Evolutionary conservation across 2,329 filamentous ascomycete genomes (phyloP).

Genomic region (Penicillium aurantiogriseum): DNA sequence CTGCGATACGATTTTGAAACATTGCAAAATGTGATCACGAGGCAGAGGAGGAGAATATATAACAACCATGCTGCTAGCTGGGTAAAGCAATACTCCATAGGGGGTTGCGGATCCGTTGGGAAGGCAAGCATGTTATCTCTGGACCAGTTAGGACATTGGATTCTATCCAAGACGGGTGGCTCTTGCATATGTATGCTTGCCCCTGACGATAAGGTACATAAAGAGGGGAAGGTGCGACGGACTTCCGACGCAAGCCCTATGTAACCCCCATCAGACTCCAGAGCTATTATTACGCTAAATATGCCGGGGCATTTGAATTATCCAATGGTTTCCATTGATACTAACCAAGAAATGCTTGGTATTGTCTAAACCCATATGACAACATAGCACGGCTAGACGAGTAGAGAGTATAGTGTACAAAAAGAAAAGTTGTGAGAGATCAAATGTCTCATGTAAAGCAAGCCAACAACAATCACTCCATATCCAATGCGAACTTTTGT

Average conservation of each 20-base stretch:
- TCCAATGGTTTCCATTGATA: not conserved
- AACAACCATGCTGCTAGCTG: not conserved
- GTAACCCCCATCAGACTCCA: not conserved
- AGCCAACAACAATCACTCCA: conserved; percentile 18
- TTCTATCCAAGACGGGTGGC: not conserved
- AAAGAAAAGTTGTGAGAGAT: conserved; percentile 9
- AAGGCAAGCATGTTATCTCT: not conserved
- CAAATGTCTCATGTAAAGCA: conserved; percentile 6
- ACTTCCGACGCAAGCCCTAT: not conserved
- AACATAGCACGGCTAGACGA: conserved; percentile 1
- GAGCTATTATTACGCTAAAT: not conserved
- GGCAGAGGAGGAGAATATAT: not conserved
- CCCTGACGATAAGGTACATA: not conserved
- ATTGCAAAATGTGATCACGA: not conserved
- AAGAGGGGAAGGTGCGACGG: not conserved
- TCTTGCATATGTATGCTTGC: not conserved
- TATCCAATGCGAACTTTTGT: conserved; percentile 18
- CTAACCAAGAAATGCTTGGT: not conserved
- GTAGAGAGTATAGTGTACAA: conserved; percentile 13
- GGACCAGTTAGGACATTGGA: not conserved
- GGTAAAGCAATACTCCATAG: not conserved
- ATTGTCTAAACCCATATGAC: not conserved
- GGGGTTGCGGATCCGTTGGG: not conserved
- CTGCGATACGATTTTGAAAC: not conserved
- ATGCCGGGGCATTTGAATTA: not conserved